Evolutionary conservation across 2,329 filamentous ascomycete species (phyloP).

Genomic region (Ustulina deusta): DNA sequence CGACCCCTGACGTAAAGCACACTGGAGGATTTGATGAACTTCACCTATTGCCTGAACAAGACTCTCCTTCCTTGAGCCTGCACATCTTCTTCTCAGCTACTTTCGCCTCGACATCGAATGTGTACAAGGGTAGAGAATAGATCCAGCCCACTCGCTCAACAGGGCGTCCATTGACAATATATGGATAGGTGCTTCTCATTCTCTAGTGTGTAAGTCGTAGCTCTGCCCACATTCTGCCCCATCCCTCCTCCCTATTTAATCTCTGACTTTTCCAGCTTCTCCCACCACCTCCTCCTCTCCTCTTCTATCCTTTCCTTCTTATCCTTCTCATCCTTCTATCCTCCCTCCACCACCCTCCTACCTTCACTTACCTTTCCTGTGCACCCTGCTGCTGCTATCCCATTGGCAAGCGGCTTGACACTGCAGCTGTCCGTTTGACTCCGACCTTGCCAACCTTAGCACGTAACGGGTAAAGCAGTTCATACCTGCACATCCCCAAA

Average conservation of each 20-base stretch:
- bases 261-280: no score
- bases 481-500: not conserved
- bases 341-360: not conserved
- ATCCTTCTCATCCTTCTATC: not conserved
- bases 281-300: no score
- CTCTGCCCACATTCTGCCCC: not conserved
- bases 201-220: not conserved
- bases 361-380: not conserved
- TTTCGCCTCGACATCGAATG: not conserved
- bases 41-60: no score
- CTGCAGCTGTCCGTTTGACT: not conserved
- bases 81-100: no score
- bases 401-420: not conserved
- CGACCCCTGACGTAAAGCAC: not conserved
- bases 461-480: no score
- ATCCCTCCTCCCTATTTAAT: not conserved
- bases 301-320: not conserved
- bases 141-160: not conserved
- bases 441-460: not conserved
- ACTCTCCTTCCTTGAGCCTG: no score
- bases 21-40: no score
- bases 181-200: not conserved
- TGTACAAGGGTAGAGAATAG: not conserved
- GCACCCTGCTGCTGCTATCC: not conserved
- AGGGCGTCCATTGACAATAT: not conserved